Base-by-base conservation (phyloP, 306 rosid species). In the Amphicarpaea edgeworthii region DNA sequence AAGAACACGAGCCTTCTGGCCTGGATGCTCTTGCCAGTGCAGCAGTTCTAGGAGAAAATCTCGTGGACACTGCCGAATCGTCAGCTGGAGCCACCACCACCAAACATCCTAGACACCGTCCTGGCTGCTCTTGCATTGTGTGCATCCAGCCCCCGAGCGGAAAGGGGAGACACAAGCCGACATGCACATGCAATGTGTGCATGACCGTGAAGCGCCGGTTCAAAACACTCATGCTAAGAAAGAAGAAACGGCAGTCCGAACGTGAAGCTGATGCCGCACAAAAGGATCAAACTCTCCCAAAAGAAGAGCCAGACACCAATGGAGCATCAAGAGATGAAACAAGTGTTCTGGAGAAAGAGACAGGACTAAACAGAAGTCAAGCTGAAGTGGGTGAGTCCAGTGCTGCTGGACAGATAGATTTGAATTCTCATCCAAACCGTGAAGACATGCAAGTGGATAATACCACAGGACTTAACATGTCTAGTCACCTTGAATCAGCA, bases 91-190 rank as follows among this genome's bases (percentile, higher is more conserved):
- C 86, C 78, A 95, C 98, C 78, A 95, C 98, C 69, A 96, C 99
- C 67, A 90, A 77, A 83, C 99, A 90, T 82, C 98, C 99, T 2
- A 79, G 97, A 57, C 99, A 90, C 77, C 97, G 98, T 15, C 90
- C 93, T 0, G 99, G 99, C 37, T 96, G 99, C 88, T 84, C 90
- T 61, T 96, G 99, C 78, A 96, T 96, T 3, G 98, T 90, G 67
- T 96, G 99, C 84, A 92, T 88, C 72, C 99, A 96, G 81, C 98
- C 98, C 5, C 98, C 99, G 5, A 96, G 99, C 16, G 99, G 99
- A 59, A 96, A 92, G 83, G 98, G 98, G 15, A 92, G 85, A 84
- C 99, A 92, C 81, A 87, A 86, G 80, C 84, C 96, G 12, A 84
- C 93, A 6, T 96, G 99, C 75, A 88, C 93, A 51, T 92, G 99